These are phyloP conservation scores for Herpomyces periplanetae DNA, from an alignment of 2,329 filamentous ascomycete species.

Conservation along the genomic window DNA sequence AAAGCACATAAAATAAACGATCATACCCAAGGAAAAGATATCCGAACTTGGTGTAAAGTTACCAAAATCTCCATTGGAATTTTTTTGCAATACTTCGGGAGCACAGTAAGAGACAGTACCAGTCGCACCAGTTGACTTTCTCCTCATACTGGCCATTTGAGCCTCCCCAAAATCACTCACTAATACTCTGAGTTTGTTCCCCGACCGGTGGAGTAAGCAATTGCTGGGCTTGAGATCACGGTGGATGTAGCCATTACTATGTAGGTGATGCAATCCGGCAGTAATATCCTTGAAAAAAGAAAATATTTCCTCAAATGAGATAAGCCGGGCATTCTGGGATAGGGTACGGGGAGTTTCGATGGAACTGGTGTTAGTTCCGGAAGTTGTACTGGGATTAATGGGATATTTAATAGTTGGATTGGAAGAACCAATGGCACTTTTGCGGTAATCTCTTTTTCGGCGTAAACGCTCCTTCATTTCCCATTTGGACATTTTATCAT, in stretches of 20 bases:
- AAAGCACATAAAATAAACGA: constrained; percentile 92
- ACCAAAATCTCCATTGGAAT: constrained; percentile 26
- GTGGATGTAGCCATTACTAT: constrained; percentile 71
- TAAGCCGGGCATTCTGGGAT: constrained; percentile 9
- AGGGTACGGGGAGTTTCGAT: no score
- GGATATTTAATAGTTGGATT: no score
- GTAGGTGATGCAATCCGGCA: constrained; percentile 55
- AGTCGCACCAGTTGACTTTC: constrained; percentile 68
- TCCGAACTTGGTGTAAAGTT: constrained; percentile 94
- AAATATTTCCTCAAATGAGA: constrained; percentile 67
- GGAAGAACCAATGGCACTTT: constrained; percentile 36
- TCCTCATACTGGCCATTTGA: constrained; percentile 35
- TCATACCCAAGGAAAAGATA: constrained; percentile 95
- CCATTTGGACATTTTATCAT: constrained; percentile 25
- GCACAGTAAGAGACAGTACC: constrained; percentile 94
- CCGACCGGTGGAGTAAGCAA: constrained; percentile 45
- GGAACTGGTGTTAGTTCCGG: no score
- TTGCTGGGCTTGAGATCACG: constrained; percentile 86
- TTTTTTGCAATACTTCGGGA: constrained; percentile 45
- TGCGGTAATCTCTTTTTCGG: no score
- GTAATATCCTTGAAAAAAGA: constrained; percentile 88
- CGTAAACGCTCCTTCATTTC: constrained; percentile 59
- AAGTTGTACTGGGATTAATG: constrained; percentile 6
- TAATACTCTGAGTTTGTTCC: constrained; percentile 29
- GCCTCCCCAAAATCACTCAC: constrained; percentile 97